phyloP scores from a whole-genome alignment of 169 alveolate genomes.

The Cryptosporidium andersoni region DNA sequence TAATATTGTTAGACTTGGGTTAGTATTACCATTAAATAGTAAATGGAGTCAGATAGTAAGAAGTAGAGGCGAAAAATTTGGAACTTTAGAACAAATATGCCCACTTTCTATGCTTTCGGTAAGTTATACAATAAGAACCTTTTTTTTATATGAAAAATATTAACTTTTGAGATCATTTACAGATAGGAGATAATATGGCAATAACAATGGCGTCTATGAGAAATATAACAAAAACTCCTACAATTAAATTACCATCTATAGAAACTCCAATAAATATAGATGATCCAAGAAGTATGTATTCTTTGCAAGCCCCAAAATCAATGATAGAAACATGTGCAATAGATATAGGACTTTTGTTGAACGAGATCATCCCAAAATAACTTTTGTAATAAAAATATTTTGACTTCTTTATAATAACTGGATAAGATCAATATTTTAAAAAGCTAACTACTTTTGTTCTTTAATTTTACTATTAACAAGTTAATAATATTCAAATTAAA shows the following conservation, averaged over 20 bases:
- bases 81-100: constrained; percentile 12
- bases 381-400: neutral
- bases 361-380: constrained; percentile 31
- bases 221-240: neutral
- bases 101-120: neutral
- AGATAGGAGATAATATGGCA: constrained; percentile 34
- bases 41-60: constrained; percentile 18
- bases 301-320: constrained; percentile 16
- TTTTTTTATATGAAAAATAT: neutral
- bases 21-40: constrained; percentile 26
- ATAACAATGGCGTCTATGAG: neutral
- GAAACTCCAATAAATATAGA: constrained; percentile 43
- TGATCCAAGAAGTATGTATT: constrained; percentile 47
- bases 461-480: neutral
- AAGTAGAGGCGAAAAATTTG: neutral
- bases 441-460: neutral
- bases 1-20: constrained; percentile 40
- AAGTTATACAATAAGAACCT: too few species aligned
- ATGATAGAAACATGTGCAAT: constrained; percentile 58
- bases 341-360: constrained; percentile 38
- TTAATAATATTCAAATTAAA: too few species aligned
- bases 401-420: too few species aligned
- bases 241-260: constrained; percentile 21
- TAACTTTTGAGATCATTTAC: constrained; percentile 27
- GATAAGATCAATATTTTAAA: neutral